Base-by-base conservation (phyloP, 78 protist genomes). In the Dictyostelium intermedium region DNA sequence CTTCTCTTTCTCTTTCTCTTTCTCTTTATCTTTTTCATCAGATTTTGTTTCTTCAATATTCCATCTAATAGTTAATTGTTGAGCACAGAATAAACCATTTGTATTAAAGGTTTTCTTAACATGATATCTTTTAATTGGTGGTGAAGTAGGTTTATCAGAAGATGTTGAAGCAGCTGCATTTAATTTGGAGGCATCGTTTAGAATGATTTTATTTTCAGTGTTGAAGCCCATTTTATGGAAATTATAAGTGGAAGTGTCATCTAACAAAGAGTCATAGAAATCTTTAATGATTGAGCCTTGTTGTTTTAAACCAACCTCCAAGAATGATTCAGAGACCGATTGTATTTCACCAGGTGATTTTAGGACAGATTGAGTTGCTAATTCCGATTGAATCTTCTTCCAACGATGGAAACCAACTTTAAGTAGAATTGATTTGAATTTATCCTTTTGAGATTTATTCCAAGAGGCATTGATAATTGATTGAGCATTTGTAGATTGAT, bases 371-470 rank as follows among this genome's bases (percentile, higher is more conserved):
- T 32, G 8, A 6, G 25, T 1, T 1, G 80, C 94, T 7, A 50
- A 9, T 43, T 89, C 94, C 13, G 72, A 79, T 50, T 78, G 81
- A 69, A 89, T 27, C 47, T 89, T 89, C 45, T 70, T 80, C 94
- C 94, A 89, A 35, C 94, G 78, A 50, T 89, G 94, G 83, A 80
- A 70, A 18, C 94, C 94, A 47, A 63, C 82, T 39, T 77, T 89
- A 5, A 70, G 27, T 7, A 89, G 16, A 14, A 45, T 47, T 8
- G 50, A 45, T 47, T 89, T 89, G 34, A 80, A 39, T 34, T 81
- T 89, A 47, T 89, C 94, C 32, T 89, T 89, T 35, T 78, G 78
- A 27, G 94, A 43, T 34, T 89, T 89, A 66, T 66, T 89, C 94
- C 85, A 89, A 80, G 86, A 25, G 82, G 94, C 23, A 79, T 78